Evolutionary conservation across 2,329 filamentous ascomycete genomes (phyloP).

Genomic region (Aspergillus unguis): DNA sequence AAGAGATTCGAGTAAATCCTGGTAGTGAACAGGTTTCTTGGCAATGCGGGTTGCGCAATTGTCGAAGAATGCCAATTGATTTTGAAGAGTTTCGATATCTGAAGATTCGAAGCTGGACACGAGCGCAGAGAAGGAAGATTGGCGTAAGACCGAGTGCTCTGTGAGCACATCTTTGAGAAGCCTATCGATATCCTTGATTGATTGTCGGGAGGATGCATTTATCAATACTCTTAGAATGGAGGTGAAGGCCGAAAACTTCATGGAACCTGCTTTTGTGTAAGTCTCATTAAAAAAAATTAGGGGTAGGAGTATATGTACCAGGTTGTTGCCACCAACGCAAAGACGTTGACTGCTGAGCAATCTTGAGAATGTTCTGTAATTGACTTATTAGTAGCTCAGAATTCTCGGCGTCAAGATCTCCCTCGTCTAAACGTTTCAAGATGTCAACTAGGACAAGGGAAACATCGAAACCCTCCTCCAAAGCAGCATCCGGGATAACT

Average conservation of each 20-base stretch:
- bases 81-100: slow-evolving; percentile 29
- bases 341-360: slow-evolving; percentile 74
- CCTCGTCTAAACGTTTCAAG: slow-evolving; percentile 59
- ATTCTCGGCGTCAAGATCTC: slow-evolving; percentile 45
- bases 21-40: slow-evolving; percentile 75
- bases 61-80: slow-evolving; percentile 70
- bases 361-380: slow-evolving; percentile 74
- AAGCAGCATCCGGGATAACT: slow-evolving; percentile 70
- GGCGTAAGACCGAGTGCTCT: slow-evolving; percentile 38
- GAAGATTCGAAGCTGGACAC: slow-evolving; percentile 37
- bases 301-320: slow-evolving; percentile 35
- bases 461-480: slow-evolving; percentile 84
- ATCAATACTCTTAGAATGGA: slow-evolving; percentile 41
- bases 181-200: slow-evolving; percentile 32
- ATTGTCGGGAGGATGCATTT: slow-evolving; percentile 28
- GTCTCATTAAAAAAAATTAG: background rate
- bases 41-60: slow-evolving; percentile 76
- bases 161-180: slow-evolving; percentile 35
- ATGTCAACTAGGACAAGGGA: slow-evolving; percentile 70
- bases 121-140: slow-evolving; percentile 38
- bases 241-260: slow-evolving; percentile 43
- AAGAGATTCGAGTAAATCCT: slow-evolving; percentile 50
- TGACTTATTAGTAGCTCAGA: slow-evolving; percentile 65
- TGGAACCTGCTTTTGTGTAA: slow-evolving; percentile 22
- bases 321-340: slow-evolving; percentile 88